phyloP scores from a whole-genome alignment of 108 stramenopile genomes.

The Cyclotella sp. region DNA sequence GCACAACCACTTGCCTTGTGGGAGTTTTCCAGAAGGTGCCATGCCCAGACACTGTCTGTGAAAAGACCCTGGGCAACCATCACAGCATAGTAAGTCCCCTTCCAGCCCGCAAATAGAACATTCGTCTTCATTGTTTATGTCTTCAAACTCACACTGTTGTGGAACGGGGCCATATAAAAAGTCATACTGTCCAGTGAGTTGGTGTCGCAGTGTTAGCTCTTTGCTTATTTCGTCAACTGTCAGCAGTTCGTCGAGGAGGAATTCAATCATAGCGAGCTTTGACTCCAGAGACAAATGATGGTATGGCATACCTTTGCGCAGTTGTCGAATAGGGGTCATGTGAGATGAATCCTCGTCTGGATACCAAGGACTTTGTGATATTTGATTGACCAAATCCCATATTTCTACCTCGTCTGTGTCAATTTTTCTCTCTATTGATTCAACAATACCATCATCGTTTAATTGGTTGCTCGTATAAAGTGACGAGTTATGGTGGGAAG shows the following conservation, averaged over 20 bases:
- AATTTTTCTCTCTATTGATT: neutral
- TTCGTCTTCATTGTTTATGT: slow-evolving; percentile 72
- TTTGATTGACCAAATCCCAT: neutral
- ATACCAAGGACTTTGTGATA: neutral
- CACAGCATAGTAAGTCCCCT: slow-evolving; percentile 87
- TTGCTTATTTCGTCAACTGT: slow-evolving; percentile 59
- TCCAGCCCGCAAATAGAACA: slow-evolving; percentile 75
- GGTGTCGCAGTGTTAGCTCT: slow-evolving; percentile 61
- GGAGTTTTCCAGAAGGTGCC: slow-evolving; percentile 38
- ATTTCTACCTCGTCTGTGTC: neutral
- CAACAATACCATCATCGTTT: neutral
- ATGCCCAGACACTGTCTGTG: slow-evolving; percentile 70
- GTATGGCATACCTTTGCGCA: slow-evolving; percentile 73
- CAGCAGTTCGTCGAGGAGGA: slow-evolving; percentile 79
- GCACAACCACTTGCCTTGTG: slow-evolving; percentile 83
- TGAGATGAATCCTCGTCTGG: slow-evolving; percentile 52
- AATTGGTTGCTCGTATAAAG: neutral
- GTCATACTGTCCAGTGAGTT: slow-evolving; percentile 10
- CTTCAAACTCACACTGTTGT: slow-evolving; percentile 54
- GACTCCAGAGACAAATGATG: slow-evolving; percentile 64
- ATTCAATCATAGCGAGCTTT: slow-evolving; percentile 79
- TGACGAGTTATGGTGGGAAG: neutral
- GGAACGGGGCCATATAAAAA: slow-evolving; percentile 57
- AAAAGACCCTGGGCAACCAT: slow-evolving; percentile 78
- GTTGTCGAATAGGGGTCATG: slow-evolving; percentile 58